Percentiles rank a stretch among this genome's conserved stretches.
Conservation (phyloP, 345 rosid species). For the Gossypium mustelinum region DNA sequence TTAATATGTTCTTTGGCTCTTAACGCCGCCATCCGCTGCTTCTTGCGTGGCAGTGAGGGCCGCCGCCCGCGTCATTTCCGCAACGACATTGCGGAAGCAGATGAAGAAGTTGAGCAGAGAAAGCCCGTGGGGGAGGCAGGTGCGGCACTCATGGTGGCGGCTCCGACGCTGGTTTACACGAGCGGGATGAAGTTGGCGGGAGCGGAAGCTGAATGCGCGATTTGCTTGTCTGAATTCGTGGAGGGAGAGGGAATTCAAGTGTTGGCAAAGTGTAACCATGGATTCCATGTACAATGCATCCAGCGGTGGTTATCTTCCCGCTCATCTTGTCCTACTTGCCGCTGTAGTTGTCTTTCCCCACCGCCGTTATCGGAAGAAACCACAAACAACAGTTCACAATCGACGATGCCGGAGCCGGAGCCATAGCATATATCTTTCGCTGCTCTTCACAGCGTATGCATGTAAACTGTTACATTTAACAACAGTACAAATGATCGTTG, state of each 20-base stretch:
- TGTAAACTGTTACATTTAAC: background rate
- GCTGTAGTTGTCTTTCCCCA: constrained; percentile 38
- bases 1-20: constrained; percentile 60
- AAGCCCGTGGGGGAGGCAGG: constrained; percentile 28
- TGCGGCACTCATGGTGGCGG: constrained; percentile 17
- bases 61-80: constrained; percentile 1
- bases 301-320: constrained; percentile 57
- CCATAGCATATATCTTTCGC: background rate
- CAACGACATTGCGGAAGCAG: constrained; percentile 12
- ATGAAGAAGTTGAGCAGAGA: constrained; percentile 22
- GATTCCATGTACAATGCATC: constrained; percentile 70
- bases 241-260: constrained; percentile 60
- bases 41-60: constrained; percentile 22
- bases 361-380: background rate
- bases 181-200: constrained; percentile 42
- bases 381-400: background rate
- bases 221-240: constrained; percentile 65
- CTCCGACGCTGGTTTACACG: constrained; percentile 38
- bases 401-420: background rate
- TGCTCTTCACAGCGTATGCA: background rate
- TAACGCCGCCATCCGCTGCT: constrained; percentile 63
- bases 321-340: constrained; percentile 80
- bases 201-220: constrained; percentile 58
- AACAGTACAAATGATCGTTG: too few relatives aligned
- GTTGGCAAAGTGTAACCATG: constrained; percentile 60